Base-by-base conservation (phyloP, 2,329 filamentous ascomycete species). In the Neonectria faginata region DNA sequence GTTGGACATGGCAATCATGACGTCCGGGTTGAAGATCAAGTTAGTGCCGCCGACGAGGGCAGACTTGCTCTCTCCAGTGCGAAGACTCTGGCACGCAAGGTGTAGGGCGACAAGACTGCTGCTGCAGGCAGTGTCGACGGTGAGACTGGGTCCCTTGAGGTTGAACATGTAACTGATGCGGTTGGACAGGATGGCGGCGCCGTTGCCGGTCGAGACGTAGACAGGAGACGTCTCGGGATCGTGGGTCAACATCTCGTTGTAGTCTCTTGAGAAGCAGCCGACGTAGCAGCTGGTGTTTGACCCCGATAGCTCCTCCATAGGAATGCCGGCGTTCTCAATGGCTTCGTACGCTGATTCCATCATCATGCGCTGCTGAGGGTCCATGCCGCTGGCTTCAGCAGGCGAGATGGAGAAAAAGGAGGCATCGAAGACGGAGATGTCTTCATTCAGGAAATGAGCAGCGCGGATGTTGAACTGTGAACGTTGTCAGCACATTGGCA, bases 281-380 rank as follows among this genome's bases (percentile, higher is more conserved):
- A 62, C 59, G 27, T 62, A 62, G 12, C 59, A 62, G 45, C 59
- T 62, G 1, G 59, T 62, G 42, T 62, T 31, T 1, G 59, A 62
- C 2, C 59, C 59, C 1, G 59, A 42, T 5, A 64, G 27, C 5
- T 9, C 27, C 8, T 64, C 61, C 51, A 53, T 50, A 7, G 74
- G 62, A 2, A 78, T 55, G 14, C 79, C 79, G 0, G 74, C 76
- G 45, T 65, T 68, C 47, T 74, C 70, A 14, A 72, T 60, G 22
- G 68, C 60, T 42, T 63, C 60, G 22, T 58, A 53, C 3, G 42
- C 55, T 1, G 60, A 52, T 58, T 73, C 70, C 25, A 74, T 62
- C 11, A 72, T 42, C 14, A 67, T 53, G 1, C 70, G 63, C 31
- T 73, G 68, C 29, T 70, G 67, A 5, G 72, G 72, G 20, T 73